Conservation (phyloP, 2,329 filamentous ascomycete species). For the Ophiostoma sp. region DNA sequence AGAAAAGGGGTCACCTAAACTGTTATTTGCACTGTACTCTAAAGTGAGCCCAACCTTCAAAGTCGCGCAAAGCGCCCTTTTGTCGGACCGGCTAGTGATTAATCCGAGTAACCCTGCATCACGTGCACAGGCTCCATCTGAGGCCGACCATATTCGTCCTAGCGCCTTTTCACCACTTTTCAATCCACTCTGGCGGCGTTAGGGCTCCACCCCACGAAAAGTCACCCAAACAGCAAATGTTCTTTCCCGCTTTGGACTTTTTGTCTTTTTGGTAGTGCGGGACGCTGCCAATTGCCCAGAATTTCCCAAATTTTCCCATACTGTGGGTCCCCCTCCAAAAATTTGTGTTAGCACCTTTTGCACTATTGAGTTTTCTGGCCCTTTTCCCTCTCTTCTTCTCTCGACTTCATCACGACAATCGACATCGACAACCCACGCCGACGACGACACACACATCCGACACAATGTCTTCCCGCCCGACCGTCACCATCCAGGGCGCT, state of each 20-base stretch:
- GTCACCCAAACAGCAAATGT: neutral
- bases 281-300: conserved; percentile 17
- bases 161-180: conserved; percentile 17
- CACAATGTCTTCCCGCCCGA: conserved; percentile 90
- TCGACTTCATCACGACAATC: conserved; percentile 19
- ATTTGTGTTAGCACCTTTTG: conserved; percentile 12
- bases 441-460: conserved; percentile 23
- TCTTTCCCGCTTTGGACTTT: neutral
- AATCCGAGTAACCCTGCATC: conserved; percentile 21
- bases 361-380: conserved; percentile 15
- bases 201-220: conserved; percentile 31
- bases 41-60: neutral
- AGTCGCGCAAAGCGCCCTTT: neutral
- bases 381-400: neutral
- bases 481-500: conserved; percentile 94
- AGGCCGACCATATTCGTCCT: neutral
- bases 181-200: neutral
- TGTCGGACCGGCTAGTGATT: conserved; percentile 18
- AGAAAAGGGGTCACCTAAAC: neutral
- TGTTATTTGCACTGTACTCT: neutral
- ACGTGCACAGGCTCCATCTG: conserved; percentile 5
- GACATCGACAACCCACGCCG: conserved; percentile 3
- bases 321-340: conserved; percentile 22
- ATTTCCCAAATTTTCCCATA: conserved; percentile 21
- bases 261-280: neutral